A percentile compares a stretch with the other conserved stretches of the same genome.
Conservation (phyloP, 306 rosid genomes). For the Sesbania bispinosa region DNA sequence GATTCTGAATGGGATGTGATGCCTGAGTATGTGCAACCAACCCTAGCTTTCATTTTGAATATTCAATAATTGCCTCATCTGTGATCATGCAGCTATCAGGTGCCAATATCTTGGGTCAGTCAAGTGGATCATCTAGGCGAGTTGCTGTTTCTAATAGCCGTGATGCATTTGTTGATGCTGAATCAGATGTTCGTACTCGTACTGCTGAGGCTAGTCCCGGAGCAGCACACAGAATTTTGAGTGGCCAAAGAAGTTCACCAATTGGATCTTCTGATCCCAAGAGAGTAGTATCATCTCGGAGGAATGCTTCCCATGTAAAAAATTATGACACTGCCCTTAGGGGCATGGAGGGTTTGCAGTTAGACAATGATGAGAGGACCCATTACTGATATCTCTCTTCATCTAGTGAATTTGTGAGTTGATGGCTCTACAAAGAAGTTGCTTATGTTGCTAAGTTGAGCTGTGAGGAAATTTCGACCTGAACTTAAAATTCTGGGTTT, state of each 20-base stretch:
- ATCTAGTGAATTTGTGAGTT: conserved; percentile 36
- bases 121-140: conserved; percentile 88
- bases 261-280: conserved; percentile 64
- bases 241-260: conserved; percentile 75
- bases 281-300: conserved; percentile 44
- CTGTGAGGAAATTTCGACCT: conserved; percentile 33
- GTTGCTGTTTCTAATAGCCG: conserved; percentile 76
- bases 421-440: conserved; percentile 36
- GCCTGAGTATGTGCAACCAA: neutral
- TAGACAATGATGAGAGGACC: conserved; percentile 76
- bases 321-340: conserved; percentile 71
- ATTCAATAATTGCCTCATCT: conserved; percentile 15
- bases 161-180: conserved; percentile 68
- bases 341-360: conserved; percentile 77
- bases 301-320: conserved; percentile 57
- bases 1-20: neutral
- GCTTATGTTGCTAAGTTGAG: conserved; percentile 39
- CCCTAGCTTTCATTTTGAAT: neutral
- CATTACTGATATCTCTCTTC: conserved; percentile 39
- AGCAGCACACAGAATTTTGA: conserved; percentile 51
- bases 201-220: conserved; percentile 77
- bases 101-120: conserved; percentile 57
- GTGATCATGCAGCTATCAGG: conserved; percentile 50
- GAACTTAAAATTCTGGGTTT: conserved; percentile 36
- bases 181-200: conserved; percentile 63